Evolutionary conservation across 192 early-diverging fungal species (phyloP).

Genomic region (Entomortierella lignicola): DNA sequence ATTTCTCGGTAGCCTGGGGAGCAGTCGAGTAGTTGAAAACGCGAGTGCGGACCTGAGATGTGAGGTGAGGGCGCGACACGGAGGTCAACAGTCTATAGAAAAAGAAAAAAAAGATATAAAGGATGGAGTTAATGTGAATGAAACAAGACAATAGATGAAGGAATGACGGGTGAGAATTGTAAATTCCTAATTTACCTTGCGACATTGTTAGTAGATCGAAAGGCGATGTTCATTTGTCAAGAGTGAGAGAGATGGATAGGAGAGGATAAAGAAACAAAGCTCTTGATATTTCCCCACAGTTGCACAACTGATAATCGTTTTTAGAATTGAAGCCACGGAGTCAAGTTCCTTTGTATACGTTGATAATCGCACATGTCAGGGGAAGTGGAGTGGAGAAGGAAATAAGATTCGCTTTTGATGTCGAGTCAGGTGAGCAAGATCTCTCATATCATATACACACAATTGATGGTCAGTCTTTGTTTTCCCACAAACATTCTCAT

Average conservation of each 20-base stretch:
- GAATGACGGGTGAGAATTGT: constrained; percentile 9
- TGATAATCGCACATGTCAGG: too few species aligned
- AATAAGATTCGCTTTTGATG: too few species aligned
- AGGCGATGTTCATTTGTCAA: constrained; percentile 16
- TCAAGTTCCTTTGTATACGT: too few species aligned
- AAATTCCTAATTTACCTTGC: constrained; percentile 16
- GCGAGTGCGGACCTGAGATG: constrained; percentile 10
- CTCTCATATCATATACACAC: too few species aligned
- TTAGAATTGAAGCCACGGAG: too few species aligned
- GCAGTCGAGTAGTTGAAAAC: constrained; percentile 24
- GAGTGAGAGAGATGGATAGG: background rate
- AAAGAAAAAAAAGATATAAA: background rate
- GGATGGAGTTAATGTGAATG: background rate
- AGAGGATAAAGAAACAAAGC: background rate
- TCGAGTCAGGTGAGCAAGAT: too few species aligned
- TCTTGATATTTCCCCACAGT: too few species aligned
- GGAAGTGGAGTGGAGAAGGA: too few species aligned
- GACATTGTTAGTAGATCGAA: constrained; percentile 6
- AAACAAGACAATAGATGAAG: background rate
- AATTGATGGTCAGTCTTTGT: too few species aligned
- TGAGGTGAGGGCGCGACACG: constrained; percentile 12
- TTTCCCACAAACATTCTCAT: too few species aligned
- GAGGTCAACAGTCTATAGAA: constrained; percentile 24
- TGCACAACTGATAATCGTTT: too few species aligned
- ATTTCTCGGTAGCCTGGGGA: constrained; percentile 34